These are phyloP conservation scores for Neofusicoccum kwambonambiense DNA, from an alignment of 2,329 filamentous ascomycete species.

Conservation along the genomic window DNA sequence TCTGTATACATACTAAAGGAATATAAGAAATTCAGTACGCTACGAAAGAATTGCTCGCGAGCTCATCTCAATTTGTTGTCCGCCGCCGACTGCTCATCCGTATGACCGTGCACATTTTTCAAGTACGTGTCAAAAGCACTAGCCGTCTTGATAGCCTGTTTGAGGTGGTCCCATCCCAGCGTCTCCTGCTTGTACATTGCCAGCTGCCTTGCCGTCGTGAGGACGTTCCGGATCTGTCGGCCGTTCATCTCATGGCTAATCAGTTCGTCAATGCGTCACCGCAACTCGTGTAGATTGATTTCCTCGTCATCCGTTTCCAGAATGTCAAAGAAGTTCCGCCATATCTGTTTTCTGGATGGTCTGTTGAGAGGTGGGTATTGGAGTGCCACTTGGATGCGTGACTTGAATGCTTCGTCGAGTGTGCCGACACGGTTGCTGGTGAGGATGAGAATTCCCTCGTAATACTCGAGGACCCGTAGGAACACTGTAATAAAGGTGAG, in stretches of 20 bases:
- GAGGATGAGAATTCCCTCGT: conserved; percentile 3
- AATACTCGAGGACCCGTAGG: conserved; percentile 32
- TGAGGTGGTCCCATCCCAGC: neutral
- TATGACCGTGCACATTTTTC: too few relatives aligned
- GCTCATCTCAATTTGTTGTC: too few relatives aligned
- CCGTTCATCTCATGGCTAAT: neutral
- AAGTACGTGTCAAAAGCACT: too few relatives aligned
- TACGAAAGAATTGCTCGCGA: too few relatives aligned
- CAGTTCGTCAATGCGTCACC: neutral
- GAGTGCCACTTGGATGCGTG: conserved; percentile 20
- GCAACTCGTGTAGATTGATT: neutral
- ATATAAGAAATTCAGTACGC: too few relatives aligned
- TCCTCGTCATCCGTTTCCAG: neutral
- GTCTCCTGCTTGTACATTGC: neutral
- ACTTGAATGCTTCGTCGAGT: conserved; percentile 18
- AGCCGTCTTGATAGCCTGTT: too few relatives aligned
- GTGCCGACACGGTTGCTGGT: conserved; percentile 18
- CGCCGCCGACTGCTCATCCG: too few relatives aligned
- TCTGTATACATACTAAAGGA: too few relatives aligned
- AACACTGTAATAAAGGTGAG: conserved; percentile 17
- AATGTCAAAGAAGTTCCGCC: conserved; percentile 17
- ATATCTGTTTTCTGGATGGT: conserved; percentile 6
- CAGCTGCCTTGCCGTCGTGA: neutral
- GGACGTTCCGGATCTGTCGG: neutral
- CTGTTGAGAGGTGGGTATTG: conserved; percentile 12